Evolutionary conservation across 345 rosid species (phyloP), one percentile per base, ranked within the genome.

Genomic region (Rubroshorea leprosula): DNA sequence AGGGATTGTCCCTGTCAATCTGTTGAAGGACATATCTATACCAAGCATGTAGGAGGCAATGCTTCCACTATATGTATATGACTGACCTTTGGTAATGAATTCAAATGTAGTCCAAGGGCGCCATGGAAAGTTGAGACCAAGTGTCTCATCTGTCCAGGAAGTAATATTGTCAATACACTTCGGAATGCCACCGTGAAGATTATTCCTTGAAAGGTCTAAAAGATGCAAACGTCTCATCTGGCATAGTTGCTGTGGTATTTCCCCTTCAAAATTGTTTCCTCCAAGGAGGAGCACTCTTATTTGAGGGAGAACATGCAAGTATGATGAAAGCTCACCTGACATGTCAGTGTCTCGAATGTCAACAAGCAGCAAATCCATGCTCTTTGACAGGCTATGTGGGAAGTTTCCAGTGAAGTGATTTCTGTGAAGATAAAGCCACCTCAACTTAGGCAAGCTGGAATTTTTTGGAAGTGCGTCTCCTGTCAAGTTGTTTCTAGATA

Each of bases 1-100:
- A 22, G 66, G 72, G 39, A 68, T 51, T 23, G 9, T 19, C 13
- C 72, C 72, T 41, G 43, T 52, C 26, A 68, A 51, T 38, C 18
- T 29, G 38, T 68, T 68, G 23, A 0, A 27, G 5, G 72, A 62
- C 0, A 68, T 2, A 38, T 62, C 72, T 18, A 68, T 25, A n/a
- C 5, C 47, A 8, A 0, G 13, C 0, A 52, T 0, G 21, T 8
- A 24, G 27, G 29, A 12, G 5, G 3, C n/a, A 23, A 51, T 2
- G 13, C 4, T 2, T 9, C 54, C 7, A 2, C 6, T 6, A 20
- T 8, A 18, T 18, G 23, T 14, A 21, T 18, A 21, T 49, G 3
- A 9, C 0, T 1, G 11, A 18, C 24, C 23, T 49, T 18, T 18
- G 1, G 3, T 6, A 0, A 8, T 7, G 23, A 18, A 18, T 8